These are phyloP conservation scores for Aspergillus niger DNA, from an alignment of 2,329 filamentous ascomycete genomes.

Conservation along the genomic window DNA sequence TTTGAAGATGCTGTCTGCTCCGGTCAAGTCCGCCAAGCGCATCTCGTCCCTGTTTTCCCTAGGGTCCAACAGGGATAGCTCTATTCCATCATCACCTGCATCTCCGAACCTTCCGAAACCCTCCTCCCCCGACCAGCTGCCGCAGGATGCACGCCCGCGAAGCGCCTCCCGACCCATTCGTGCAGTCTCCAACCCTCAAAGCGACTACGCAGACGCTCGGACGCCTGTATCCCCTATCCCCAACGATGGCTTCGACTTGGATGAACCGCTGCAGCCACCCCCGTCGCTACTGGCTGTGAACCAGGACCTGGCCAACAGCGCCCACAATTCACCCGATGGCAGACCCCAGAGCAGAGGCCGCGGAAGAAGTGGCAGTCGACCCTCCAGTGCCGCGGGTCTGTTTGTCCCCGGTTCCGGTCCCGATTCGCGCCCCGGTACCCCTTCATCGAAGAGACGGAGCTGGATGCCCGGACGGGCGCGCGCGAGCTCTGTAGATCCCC, in stretches of 20 bases:
- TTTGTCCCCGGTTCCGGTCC: slow-evolving; percentile 37
- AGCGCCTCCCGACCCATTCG: slow-evolving; percentile 37
- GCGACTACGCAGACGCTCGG: slow-evolving; percentile 30
- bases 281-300: slow-evolving; percentile 43
- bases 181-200: slow-evolving; percentile 37
- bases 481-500: slow-evolving; percentile 36
- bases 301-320: slow-evolving; percentile 38
- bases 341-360: slow-evolving; percentile 42
- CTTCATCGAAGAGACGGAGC: slow-evolving; percentile 45
- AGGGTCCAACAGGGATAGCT: slow-evolving; percentile 39
- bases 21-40: slow-evolving; percentile 47
- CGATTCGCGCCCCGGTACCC: slow-evolving; percentile 37
- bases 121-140: slow-evolving; percentile 26
- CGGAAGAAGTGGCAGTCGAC: slow-evolving; percentile 35
- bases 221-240: slow-evolving; percentile 26
- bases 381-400: slow-evolving; percentile 37
- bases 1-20: slow-evolving; percentile 42
- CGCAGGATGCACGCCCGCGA: slow-evolving; percentile 28
- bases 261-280: slow-evolving; percentile 40
- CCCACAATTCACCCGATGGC: slow-evolving; percentile 34
- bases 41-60: slow-evolving; percentile 50
- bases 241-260: slow-evolving; percentile 33
- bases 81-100: slow-evolving; percentile 32
- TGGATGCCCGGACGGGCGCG: slow-evolving; percentile 48
- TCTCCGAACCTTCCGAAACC: slow-evolving; percentile 24